A percentile compares a stretch with the other conserved stretches of the same genome.
These are phyloP conservation scores for Persicaria maculosa DNA, from an alignment of 148 eudicot species.

Conservation along the genomic window DNA sequence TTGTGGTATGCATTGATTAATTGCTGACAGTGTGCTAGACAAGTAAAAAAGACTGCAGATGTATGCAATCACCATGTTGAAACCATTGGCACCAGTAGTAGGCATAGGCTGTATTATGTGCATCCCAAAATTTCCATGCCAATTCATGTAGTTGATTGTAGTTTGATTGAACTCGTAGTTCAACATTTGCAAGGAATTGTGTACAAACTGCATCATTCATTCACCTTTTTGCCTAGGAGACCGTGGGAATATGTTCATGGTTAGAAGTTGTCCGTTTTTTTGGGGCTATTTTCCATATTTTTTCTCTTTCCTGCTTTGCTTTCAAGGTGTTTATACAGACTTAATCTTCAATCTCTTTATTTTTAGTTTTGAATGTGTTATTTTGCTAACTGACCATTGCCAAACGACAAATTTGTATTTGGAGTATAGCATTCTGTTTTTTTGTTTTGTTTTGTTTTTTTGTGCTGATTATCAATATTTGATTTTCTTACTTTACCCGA, in stretches of 20 bases:
- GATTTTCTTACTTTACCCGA: neutral
- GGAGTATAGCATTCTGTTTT: neutral
- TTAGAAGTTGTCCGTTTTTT: neutral
- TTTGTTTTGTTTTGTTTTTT: too few relatives aligned
- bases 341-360: neutral
- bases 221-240: neutral
- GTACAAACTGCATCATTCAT: neutral
- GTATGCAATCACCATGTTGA: neutral
- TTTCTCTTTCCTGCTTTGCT: neutral
- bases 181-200: neutral
- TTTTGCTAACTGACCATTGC: neutral
- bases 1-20: neutral
- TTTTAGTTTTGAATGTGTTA: neutral
- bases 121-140: neutral
- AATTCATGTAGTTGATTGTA: neutral
- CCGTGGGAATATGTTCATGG: neutral
- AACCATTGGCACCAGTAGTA: neutral
- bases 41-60: neutral
- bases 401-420: neutral
- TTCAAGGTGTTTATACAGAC: neutral
- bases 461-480: neutral
- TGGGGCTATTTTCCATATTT: neutral
- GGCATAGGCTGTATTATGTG: neutral
- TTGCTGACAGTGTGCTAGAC: neutral
- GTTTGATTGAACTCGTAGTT: neutral